Evolutionary conservation across 176 grass and related monocot species (phyloP).

Genomic region (Aegilops tauschii): DNA sequence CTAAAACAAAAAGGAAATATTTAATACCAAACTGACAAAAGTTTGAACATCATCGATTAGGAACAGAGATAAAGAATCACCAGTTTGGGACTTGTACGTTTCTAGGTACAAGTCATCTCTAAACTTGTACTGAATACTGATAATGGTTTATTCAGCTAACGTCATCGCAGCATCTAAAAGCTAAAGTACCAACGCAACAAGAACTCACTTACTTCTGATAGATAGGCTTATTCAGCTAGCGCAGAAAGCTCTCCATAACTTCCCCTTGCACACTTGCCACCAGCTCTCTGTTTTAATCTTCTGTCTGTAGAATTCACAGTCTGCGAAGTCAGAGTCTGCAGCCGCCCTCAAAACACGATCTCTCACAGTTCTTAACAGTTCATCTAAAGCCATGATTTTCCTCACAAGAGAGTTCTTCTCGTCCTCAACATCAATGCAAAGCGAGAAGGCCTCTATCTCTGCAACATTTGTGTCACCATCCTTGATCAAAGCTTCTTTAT

Average conservation of each 20-base stretch:
- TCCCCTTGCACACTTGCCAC: not conserved
- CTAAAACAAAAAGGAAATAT: too few relatives aligned
- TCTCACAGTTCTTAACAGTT: not conserved
- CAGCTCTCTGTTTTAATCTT: not conserved
- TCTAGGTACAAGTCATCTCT: too few relatives aligned
- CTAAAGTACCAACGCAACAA: not conserved
- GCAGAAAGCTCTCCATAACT: not conserved
- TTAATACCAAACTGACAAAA: too few relatives aligned
- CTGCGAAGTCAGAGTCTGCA: not conserved
- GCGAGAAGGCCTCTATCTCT: not conserved
- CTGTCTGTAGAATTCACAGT: not conserved
- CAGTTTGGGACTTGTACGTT: too few relatives aligned
- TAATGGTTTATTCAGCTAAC: too few relatives aligned
- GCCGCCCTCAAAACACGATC: not conserved
- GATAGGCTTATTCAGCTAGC: not conserved
- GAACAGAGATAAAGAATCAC: too few relatives aligned
- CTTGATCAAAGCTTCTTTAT: not conserved
- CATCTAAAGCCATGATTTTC: not conserved
- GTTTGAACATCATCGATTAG: too few relatives aligned
- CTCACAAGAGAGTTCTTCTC: not conserved
- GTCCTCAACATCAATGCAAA: not conserved
- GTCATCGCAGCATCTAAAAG: not conserved
- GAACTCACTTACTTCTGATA: not conserved
- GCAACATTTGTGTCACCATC: not conserved
- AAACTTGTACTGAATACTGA: not conserved